These are phyloP conservation scores for Eucalyptus lansdowneana DNA, from an alignment of 345 rosid genomes.

Conservation along the genomic window DNA sequence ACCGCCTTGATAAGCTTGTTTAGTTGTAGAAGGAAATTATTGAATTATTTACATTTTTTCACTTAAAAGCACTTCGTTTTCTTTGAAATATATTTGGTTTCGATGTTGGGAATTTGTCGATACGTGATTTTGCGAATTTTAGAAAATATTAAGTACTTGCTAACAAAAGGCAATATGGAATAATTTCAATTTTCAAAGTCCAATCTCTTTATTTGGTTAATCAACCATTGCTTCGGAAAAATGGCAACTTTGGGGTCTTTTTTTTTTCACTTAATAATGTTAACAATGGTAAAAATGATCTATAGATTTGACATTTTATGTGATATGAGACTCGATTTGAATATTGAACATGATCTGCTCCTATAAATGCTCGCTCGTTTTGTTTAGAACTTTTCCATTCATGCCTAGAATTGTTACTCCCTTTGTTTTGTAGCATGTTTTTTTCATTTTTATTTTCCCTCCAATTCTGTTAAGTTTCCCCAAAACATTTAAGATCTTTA, in stretches of 20 bases:
- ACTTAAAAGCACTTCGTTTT: no score
- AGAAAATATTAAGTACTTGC: not conserved
- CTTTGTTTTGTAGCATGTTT: not conserved
- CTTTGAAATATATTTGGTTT: not conserved
- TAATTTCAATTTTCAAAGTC: not conserved
- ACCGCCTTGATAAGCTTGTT: not conserved
- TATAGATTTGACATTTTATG: fast-evolving
- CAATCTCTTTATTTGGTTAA: not conserved
- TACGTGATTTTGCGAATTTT: not conserved
- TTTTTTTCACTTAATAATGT: not conserved
- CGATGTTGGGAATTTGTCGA: not conserved
- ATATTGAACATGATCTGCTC: not conserved
- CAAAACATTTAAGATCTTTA: not conserved
- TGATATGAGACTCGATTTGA: not conserved
- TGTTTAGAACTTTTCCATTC: not conserved
- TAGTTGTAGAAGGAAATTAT: not conserved
- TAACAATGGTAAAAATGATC: not conserved
- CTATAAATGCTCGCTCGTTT: not conserved
- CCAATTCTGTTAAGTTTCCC: not conserved
- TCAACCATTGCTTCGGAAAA: not conserved
- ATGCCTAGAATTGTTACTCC: not conserved
- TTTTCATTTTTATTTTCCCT: not conserved
- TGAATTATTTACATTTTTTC: not conserved
- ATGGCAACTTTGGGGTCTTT: not conserved
- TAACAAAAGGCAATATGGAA: not conserved